These are phyloP conservation scores for Saccharomyces mikatae DNA, from an alignment of 805 yeast genomes.

Conservation along the genomic window DNA sequence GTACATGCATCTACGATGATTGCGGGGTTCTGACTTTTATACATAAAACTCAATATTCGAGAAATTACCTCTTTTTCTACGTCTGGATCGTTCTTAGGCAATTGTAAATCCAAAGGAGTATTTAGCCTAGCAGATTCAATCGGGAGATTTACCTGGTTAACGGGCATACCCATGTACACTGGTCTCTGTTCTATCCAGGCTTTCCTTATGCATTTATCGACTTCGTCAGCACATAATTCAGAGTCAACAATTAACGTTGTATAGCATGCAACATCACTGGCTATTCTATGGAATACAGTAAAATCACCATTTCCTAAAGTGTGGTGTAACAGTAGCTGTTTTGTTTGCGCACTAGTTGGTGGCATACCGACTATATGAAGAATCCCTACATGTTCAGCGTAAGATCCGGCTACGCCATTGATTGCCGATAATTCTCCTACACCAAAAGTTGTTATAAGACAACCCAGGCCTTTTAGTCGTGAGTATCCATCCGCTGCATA, in stretches of 20 bases:
- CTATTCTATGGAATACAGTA: constrained; percentile 48
- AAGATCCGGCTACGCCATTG: constrained; percentile 73
- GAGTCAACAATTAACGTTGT: constrained; percentile 50
- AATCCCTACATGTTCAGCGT: constrained; percentile 69
- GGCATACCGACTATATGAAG: constrained; percentile 79
- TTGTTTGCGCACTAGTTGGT: constrained; percentile 27
- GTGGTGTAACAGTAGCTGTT: constrained; percentile 32
- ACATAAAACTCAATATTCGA: constrained; percentile 41
- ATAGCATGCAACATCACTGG: constrained; percentile 40
- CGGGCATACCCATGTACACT: constrained; percentile 63
- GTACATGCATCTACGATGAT: constrained; percentile 59
- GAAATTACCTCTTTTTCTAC: constrained; percentile 32
- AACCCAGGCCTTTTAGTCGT: constrained; percentile 34
- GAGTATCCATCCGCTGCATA: constrained; percentile 86
- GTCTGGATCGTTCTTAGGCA: constrained; percentile 15
- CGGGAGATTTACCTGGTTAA: constrained; percentile 42
- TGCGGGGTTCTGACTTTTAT: constrained; percentile 45
- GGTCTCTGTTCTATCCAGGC: constrained; percentile 50
- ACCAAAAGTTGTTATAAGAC: constrained; percentile 52
- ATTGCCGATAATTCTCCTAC: constrained; percentile 82
- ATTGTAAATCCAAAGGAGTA: constrained; percentile 27
- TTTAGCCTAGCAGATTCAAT: constrained; percentile 33
- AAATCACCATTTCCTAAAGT: constrained; percentile 24
- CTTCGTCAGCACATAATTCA: constrained; percentile 47
- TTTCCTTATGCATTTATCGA: constrained; percentile 38